phyloP scores from a whole-genome alignment of 257 asterid species.

The Scutellaria minor region DNA sequence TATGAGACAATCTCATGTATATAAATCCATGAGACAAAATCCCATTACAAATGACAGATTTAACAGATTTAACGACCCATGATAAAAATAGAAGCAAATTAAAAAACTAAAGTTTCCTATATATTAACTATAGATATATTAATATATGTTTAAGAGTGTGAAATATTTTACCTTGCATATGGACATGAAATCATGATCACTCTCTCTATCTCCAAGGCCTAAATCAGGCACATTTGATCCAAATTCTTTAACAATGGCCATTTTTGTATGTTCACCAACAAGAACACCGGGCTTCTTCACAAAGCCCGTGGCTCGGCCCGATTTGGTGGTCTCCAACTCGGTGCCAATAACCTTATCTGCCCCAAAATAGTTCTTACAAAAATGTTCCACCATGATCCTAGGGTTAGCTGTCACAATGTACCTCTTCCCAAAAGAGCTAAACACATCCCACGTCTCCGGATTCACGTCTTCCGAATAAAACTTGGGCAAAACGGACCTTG shows the following conservation, averaged over 20 bases:
- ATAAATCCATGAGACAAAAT: too few relatives aligned
- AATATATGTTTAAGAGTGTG: not conserved
- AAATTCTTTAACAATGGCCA: slow-evolving; percentile 58
- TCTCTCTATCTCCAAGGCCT: slow-evolving; percentile 72
- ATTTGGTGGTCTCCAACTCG: slow-evolving; percentile 63
- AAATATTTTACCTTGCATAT: slow-evolving; percentile 63
- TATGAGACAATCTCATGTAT: too few relatives aligned
- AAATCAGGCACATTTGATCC: slow-evolving; percentile 64
- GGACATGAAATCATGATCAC: slow-evolving; percentile 75
- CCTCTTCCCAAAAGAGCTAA: slow-evolving; percentile 69
- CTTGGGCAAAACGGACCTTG: slow-evolving; percentile 76
- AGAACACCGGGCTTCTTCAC: slow-evolving; percentile 73
- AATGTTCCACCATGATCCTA: slow-evolving; percentile 78
- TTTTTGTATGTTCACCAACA: slow-evolving; percentile 51
- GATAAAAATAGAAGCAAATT: not conserved
- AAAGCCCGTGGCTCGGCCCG: slow-evolving; percentile 75
- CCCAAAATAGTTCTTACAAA: slow-evolving; percentile 64
- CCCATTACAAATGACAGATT: too few relatives aligned
- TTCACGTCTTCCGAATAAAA: slow-evolving; percentile 80
- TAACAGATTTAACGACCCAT: not conserved
- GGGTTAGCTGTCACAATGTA: slow-evolving; percentile 72
- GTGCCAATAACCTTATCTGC: slow-evolving; percentile 83
- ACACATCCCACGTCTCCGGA: slow-evolving; percentile 66
- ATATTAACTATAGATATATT: too few relatives aligned
- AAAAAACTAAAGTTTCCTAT: not conserved